Percentiles rank a stretch among this genome's conserved stretches.
These are phyloP conservation scores for Carex myosuroides DNA, from an alignment of 176 grass and related monocot genomes.

Conservation along the genomic window DNA sequence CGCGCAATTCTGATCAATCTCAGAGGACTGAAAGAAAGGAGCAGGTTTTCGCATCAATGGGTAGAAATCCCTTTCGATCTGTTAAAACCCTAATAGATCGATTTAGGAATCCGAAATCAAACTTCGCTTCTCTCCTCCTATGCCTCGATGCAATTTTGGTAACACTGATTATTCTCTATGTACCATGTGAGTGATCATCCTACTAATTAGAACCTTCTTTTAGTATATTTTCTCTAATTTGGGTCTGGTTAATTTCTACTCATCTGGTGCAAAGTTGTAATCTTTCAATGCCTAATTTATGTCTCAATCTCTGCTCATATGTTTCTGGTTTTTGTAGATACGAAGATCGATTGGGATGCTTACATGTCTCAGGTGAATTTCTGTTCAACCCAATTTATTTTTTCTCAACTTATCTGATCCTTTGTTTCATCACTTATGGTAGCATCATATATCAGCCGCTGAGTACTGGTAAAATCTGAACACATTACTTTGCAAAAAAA, in stretches of 20 bases:
- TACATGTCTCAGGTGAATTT: conserved; percentile 94
- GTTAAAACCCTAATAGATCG: neutral
- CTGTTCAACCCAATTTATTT: neutral
- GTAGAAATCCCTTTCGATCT: conserved; percentile 5
- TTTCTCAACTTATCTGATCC: neutral
- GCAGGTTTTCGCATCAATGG: conserved; percentile 1
- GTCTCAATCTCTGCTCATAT: neutral
- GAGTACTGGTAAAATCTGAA: neutral
- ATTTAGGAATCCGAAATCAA: neutral
- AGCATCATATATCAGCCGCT: neutral
- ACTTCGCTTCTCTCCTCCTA: conserved; percentile 44
- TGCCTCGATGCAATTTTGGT: conserved; percentile 69
- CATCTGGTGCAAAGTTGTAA: no score
- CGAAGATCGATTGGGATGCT: conserved; percentile 95
- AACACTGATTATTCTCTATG: conserved; percentile 58
- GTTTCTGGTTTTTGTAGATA: conserved; percentile 45
- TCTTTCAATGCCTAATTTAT: no score
- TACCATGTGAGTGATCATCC: conserved; percentile 43
- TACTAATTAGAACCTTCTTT: neutral
- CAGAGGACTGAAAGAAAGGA: neutral
- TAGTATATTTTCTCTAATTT: neutral
- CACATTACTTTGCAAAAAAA: neutral
- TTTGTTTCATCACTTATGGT: neutral
- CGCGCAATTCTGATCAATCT: no score
- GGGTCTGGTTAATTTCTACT: neutral